Conservation (phyloP, 1,284 basidiomycete species). For the Meira nashicola region DNA sequence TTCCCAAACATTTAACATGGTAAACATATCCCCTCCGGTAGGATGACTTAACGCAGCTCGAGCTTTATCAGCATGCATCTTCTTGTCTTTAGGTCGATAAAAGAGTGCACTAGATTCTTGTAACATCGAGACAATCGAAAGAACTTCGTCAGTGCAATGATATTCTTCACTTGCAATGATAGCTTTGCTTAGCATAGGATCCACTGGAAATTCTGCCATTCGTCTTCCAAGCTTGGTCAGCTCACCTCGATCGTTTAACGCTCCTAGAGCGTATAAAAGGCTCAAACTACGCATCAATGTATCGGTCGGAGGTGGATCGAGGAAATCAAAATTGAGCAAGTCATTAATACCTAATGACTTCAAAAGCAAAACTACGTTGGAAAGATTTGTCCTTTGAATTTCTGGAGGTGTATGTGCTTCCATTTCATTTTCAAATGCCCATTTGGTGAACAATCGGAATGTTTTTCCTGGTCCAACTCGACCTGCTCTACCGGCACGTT, state of each 20-base stretch:
- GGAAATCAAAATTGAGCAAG: constrained; percentile 63
- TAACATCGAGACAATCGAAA: constrained; percentile 96
- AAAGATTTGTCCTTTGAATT: constrained; percentile 59
- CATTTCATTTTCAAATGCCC: constrained; percentile 63
- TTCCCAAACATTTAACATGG: constrained; percentile 92
- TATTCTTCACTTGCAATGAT: constrained; percentile 93
- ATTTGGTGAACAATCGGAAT: constrained; percentile 73
- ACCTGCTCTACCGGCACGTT: constrained; percentile 91
- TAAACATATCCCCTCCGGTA: constrained; percentile 92
- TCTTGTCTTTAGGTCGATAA: constrained; percentile 86
- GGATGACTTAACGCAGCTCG: constrained; percentile 89
- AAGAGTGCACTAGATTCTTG: constrained; percentile 91
- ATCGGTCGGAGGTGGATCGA: constrained; percentile 76
- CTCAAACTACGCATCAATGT: constrained; percentile 95
- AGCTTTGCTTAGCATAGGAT: constrained; percentile 93
- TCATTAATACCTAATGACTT: constrained; percentile 65
- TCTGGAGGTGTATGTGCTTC: constrained; percentile 63
- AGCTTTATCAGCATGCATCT: constrained; percentile 69
- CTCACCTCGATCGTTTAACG: constrained; percentile 91
- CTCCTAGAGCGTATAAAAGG: constrained; percentile 87
- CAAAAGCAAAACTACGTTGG: constrained; percentile 61
- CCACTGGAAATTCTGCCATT: constrained; percentile 99
- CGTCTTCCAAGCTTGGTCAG: constrained; percentile 88
- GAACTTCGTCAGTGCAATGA: constrained; percentile 90
- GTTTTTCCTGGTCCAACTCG: constrained; percentile 97